Conservation (phyloP, 73 alveolate species). For the Symbiodinium natans region DNA sequence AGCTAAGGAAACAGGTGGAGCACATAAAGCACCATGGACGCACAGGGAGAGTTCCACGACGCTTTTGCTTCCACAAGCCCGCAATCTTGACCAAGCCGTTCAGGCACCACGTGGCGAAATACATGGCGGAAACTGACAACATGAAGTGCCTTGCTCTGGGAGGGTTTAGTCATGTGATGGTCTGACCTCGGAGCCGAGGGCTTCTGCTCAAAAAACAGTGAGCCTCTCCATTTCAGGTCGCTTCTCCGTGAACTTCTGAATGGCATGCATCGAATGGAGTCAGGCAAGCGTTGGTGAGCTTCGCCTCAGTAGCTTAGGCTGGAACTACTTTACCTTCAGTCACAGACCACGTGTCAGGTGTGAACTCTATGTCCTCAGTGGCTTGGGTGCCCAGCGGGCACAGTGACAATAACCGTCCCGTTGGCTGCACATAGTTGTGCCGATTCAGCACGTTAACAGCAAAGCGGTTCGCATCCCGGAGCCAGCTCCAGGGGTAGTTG, state of each 20-base stretch:
- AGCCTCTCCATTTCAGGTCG: neutral
- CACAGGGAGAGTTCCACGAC: too few relatives aligned
- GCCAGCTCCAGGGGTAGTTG: too few relatives aligned
- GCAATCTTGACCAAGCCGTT: neutral
- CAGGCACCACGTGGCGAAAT: slow-evolving; percentile 32
- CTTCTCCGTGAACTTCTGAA: slow-evolving; percentile 4
- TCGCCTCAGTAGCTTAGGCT: too few relatives aligned
- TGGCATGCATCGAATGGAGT: slow-evolving; percentile 60
- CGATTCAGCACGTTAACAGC: too few relatives aligned
- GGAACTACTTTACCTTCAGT: too few relatives aligned
- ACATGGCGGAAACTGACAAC: slow-evolving; percentile 40
- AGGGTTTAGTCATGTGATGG: neutral
- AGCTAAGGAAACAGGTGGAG: slow-evolving; percentile 60
- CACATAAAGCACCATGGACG: slow-evolving; percentile 37
- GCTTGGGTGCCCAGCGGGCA: neutral
- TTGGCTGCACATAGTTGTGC: too few relatives aligned
- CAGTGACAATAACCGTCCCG: too few relatives aligned
- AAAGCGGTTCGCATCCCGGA: too few relatives aligned
- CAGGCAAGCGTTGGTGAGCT: slow-evolving; percentile 6
- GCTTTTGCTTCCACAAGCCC: too few relatives aligned
- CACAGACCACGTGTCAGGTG: neutral
- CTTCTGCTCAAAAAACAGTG: neutral
- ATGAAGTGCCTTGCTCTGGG: slow-evolving; percentile 23
- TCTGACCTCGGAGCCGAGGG: neutral
- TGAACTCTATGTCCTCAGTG: neutral